phyloP scores from a whole-genome alignment of 306 rosid species.

The Prunus kanzakura region DNA sequence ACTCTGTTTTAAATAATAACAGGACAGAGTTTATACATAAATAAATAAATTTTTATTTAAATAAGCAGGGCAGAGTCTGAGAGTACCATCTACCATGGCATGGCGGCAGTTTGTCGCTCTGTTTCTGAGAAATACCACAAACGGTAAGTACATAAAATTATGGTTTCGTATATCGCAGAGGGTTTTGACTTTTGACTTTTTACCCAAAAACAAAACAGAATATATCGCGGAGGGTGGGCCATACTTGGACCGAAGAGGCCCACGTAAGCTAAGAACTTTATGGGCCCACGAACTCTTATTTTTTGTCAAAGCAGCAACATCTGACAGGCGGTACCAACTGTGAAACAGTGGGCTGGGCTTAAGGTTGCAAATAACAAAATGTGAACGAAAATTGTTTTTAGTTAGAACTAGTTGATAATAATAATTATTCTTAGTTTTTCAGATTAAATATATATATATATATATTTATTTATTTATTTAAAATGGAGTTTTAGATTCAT shows the following conservation, averaged over 20 bases:
- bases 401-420: neutral
- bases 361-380: neutral
- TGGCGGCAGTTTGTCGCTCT: too few relatives aligned
- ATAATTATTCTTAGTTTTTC: neutral
- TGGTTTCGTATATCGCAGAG: neutral
- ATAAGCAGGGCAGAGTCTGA: too few relatives aligned
- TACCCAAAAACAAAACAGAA: neutral
- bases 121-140: slow-evolving; percentile 4
- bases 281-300: neutral
- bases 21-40: too few relatives aligned
- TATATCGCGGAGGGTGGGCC: neutral
- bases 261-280: neutral
- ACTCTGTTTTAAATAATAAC: neutral
- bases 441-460: neutral
- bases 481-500: too few relatives aligned
- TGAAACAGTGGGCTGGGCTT: neutral
- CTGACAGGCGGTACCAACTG: neutral
- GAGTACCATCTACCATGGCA: too few relatives aligned
- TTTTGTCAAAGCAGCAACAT: neutral
- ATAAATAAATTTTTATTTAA: too few relatives aligned
- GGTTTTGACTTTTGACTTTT: neutral
- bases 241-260: neutral
- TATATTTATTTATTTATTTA: too few relatives aligned
- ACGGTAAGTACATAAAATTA: neutral
- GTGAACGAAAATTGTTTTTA: neutral